Base-by-base conservation (phyloP, 495 filamentous ascomycete genomes). In the Glutinoglossum americanum region DNA sequence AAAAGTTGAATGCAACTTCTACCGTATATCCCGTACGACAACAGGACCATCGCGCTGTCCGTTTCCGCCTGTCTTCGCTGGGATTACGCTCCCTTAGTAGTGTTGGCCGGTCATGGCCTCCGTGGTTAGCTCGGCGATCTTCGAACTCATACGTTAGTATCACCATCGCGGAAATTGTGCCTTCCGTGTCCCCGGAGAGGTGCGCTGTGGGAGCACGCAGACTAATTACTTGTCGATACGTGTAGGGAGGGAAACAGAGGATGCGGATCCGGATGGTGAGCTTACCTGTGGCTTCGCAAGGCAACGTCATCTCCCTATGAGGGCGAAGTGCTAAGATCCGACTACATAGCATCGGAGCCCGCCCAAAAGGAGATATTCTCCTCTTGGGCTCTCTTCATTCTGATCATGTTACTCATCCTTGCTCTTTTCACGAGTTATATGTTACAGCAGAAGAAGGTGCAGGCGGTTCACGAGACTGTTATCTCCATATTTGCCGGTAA, bases 401-500 rank as follows among this genome's bases (percentile, higher is more conserved):
- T 94, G 62, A 90, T 98, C 59, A 77, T 85, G 74, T 76, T 98
- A 48, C 78, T 98, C 64, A 93, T 96, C 64, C 75, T 86, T 57
- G 92, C 92, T 48, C 82, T 98, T 60, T 96, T 96, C 71, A 92
- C 88, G 30, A 95, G 89, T 77, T 98, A 98, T 70, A 82, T 90
- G 61, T 77, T 97, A 45, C 90, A 97, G 69, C 81, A 90, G 69
- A 84, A 82, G 72, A 93, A 89, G 69, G 89, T 98, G 59, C 89
- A 95, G 66, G 92, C 92, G 51, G 84, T 98, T 26, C 92, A 98
- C 69, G 92, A 98, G 71, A 98, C 92, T 11, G 93, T 97, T 57
- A 77, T 98, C 35, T 95, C 89, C 26, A 98, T 98, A 64, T 96
- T 98, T 76, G 93, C 87, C 56, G 89, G 89, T 93, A 72, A 33